Evolutionary conservation across 2,329 filamentous ascomycete genomes (phyloP), one percentile per base, ranked within the genome.

Genomic region (Graphium sp.): DNA sequence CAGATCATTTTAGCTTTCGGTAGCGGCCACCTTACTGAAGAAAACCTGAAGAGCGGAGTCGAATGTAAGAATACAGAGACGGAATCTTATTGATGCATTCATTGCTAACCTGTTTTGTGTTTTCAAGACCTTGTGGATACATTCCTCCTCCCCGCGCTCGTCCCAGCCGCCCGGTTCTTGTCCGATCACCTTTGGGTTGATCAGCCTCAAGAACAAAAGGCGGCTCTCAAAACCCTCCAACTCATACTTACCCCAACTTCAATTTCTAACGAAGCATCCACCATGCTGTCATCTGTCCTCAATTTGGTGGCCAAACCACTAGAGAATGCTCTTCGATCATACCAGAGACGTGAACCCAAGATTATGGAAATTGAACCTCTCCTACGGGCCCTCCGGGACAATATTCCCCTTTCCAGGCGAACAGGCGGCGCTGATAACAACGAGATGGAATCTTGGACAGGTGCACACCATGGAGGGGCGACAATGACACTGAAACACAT

Each of bases 61-160:
- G 81, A 87, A 50, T 83, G 74, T 77, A 43, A 58, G 70, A 53
- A 5, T 30, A 34, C 7, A n/a, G 6, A 15, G 24, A 31, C 36
- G 32, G 29, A 7, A 10, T 15, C 8, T 11, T 11, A 13, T 14
- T 22, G 24, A 12, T 12, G n/a, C 14, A 8, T 6, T 13, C 10
- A 17, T 11, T 27, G 22, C 27, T 37, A 13, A n/a, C n/a, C 3
- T 22, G 5, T 4, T 3, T 34, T n/a, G n/a, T n/a, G n/a, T n/a
- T n/a, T n/a, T n/a, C n/a, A n/a, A 77, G 72, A 84, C 42, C 59
- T 89, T 8, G 71, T 84, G 4, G 79, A 85, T 38, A 79, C 80
- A 0, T 85, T 85, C 37, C 53, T 89, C 2, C 53, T 87, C n/a
- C 81, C 82, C 0, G 79, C 79, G 0, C 59, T 89, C 1, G 69